These are phyloP conservation scores for Massariosphaeria phaeospora DNA, from an alignment of 495 filamentous ascomycete genomes.

Conservation along the genomic window DNA sequence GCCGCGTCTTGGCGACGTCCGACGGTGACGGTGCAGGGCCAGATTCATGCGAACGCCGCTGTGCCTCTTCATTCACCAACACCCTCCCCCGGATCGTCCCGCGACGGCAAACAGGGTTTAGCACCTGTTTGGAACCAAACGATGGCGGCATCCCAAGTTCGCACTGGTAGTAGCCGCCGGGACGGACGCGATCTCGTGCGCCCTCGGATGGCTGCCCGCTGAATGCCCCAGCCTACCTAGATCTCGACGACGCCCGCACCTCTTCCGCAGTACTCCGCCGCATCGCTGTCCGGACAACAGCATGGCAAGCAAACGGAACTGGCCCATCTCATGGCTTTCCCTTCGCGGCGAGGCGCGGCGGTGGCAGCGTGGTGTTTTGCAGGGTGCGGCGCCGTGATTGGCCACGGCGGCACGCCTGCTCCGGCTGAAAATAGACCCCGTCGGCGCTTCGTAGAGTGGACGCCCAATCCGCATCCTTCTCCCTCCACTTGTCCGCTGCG, in stretches of 20 bases:
- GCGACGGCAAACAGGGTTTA: background rate
- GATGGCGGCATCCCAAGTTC: background rate
- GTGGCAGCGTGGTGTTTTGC: conserved; percentile 18
- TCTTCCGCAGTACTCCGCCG: background rate
- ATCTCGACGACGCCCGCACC: too few species aligned
- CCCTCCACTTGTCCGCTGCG: background rate
- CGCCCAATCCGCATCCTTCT: conserved; percentile 7
- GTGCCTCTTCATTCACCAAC: conserved; percentile 10
- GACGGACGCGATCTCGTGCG: background rate
- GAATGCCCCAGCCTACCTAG: too few species aligned
- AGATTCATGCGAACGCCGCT: conserved; percentile 15
- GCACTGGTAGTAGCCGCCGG: background rate
- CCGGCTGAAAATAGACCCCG: conserved; percentile 21
- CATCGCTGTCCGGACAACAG: conserved; percentile 4
- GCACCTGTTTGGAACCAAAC: background rate
- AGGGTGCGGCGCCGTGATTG: conserved; percentile 14
- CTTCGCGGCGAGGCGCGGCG: too few species aligned
- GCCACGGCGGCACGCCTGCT: background rate
- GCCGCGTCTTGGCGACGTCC: conserved; percentile 12
- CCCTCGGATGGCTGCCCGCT: too few species aligned
- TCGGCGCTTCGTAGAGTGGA: conserved; percentile 19
- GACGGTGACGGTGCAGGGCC: background rate
- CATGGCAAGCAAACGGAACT: too few species aligned
- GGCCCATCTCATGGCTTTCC: too few species aligned
- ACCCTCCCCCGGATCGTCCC: background rate